Conservation (phyloP, 768 basidiomycete species). For the Piloderma croceum region DNA sequence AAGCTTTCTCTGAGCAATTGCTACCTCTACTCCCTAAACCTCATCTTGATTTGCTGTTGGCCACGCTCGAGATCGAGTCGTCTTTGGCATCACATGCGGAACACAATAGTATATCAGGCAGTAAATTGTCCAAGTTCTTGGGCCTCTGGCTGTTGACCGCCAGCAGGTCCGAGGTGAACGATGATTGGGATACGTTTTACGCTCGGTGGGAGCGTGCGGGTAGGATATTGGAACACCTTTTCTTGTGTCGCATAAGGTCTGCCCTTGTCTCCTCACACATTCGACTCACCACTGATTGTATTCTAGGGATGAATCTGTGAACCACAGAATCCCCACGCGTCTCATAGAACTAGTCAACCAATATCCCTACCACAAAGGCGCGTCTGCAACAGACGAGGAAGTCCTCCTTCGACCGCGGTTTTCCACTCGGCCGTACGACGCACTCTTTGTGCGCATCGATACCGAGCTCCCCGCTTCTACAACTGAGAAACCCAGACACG, state of each 20-base stretch:
- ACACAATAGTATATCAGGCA: conserved; percentile 67
- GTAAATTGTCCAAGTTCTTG: conserved; percentile 67
- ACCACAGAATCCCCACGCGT: conserved; percentile 58
- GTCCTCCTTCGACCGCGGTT: conserved; percentile 62
- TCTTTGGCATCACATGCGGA: conserved; percentile 71
- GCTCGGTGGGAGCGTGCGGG: conserved; percentile 70
- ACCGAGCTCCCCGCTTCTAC: conserved; percentile 39
- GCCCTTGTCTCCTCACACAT: conserved; percentile 10
- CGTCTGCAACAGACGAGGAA: conserved; percentile 28
- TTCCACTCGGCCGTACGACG: conserved; percentile 58
- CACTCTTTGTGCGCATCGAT: conserved; percentile 63
- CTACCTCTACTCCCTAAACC: conserved; percentile 52
- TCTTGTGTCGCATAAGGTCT: conserved; percentile 68
- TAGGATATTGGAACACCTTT: conserved; percentile 69
- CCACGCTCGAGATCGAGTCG: conserved; percentile 57
- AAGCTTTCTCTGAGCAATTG: conserved; percentile 57
- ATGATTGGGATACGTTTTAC: conserved; percentile 65
- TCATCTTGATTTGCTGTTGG: conserved; percentile 53
- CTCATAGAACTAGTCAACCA: conserved; percentile 63
- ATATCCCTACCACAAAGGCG: conserved; percentile 52
- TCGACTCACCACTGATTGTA: conserved; percentile 5
- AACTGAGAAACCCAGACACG: conserved; percentile 36
- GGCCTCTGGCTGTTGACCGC: conserved; percentile 68
- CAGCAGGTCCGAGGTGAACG: conserved; percentile 40
- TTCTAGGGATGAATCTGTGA: conserved; percentile 52